A percentile compares a stretch with the other conserved stretches of the same genome.
Conservation (phyloP, 306 rosid species). For the Heteromeles arbutifolia region DNA sequence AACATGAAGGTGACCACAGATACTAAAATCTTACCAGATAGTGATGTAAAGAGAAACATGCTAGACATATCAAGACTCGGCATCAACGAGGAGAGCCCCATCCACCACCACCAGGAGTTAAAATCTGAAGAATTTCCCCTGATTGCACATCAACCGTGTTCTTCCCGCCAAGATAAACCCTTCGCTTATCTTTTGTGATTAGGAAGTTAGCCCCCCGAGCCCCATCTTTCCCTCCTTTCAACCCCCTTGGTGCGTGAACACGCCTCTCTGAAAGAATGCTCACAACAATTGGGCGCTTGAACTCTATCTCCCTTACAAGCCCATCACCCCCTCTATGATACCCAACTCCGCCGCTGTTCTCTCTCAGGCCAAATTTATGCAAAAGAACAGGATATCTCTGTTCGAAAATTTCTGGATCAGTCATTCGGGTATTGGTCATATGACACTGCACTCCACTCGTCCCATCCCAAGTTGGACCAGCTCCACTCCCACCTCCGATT, state of each 20-base stretch:
- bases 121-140: slow-evolving; percentile 77
- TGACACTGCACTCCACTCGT: slow-evolving; percentile 91
- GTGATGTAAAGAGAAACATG: background rate
- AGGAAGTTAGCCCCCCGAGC: slow-evolving; percentile 80
- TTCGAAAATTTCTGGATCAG: slow-evolving; percentile 89
- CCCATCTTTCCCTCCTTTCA: slow-evolving; percentile 69
- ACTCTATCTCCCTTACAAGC: slow-evolving; percentile 80
- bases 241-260: slow-evolving; percentile 82
- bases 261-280: slow-evolving; percentile 97
- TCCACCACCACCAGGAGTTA: slow-evolving; percentile 97
- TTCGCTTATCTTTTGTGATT: slow-evolving; percentile 55
- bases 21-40: background rate
- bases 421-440: slow-evolving; percentile 95
- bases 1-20: background rate
- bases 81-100: slow-evolving; percentile 52
- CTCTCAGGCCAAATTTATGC: slow-evolving; percentile 69
- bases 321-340: slow-evolving; percentile 81
- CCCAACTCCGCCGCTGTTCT: slow-evolving; percentile 78
- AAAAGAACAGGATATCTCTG: slow-evolving; percentile 84
- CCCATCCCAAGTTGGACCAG: slow-evolving; percentile 92
- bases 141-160: slow-evolving; percentile 59
- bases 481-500: slow-evolving; percentile 94
- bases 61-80: background rate
- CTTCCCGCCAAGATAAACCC: slow-evolving; percentile 80
- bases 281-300: slow-evolving; percentile 53